A percentile compares a stretch with the other conserved stretches of the same genome.
These are phyloP conservation scores for Sugiyamaella xylanicola DNA, from an alignment of 1,139 yeast genomes.

Conservation along the genomic window DNA sequence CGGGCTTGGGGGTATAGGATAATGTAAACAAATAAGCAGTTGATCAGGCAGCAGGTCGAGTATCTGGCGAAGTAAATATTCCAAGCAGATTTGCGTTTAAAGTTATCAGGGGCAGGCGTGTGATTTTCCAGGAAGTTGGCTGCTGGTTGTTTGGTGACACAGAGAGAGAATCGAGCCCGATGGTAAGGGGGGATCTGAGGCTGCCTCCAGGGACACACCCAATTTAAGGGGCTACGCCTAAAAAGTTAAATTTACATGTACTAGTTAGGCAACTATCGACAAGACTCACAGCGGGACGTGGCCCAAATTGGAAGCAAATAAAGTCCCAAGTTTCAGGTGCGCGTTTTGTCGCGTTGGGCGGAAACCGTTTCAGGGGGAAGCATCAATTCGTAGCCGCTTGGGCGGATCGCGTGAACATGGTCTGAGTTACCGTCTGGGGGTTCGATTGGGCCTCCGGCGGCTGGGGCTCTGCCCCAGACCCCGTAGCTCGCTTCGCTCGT, in stretches of 20 bases:
- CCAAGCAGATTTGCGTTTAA: not conserved
- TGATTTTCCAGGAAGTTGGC: not conserved
- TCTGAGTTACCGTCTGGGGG: too few relatives aligned
- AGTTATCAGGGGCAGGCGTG: not conserved
- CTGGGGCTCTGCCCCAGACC: too few relatives aligned
- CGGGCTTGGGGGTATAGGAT: not conserved
- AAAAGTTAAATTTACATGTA: conserved; percentile 8
- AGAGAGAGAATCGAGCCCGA: not conserved
- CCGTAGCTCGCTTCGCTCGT: too few relatives aligned
- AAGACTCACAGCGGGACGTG: conserved; percentile 1
- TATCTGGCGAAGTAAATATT: not conserved
- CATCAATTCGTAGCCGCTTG: not conserved
- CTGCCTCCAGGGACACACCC: not conserved
- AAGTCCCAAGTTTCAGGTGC: conserved; percentile 9
- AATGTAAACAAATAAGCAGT: not conserved
- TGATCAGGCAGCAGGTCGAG: not conserved
- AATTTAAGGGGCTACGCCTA: conserved; percentile 14
- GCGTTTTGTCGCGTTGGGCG: conserved; percentile 14
- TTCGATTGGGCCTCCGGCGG: too few relatives aligned
- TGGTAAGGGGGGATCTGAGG: conserved; percentile 2
- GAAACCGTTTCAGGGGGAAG: conserved; percentile 5
- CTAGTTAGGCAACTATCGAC: conserved; percentile 10
- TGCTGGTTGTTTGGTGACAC: not conserved
- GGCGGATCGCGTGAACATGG: too few relatives aligned
- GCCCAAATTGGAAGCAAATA: conserved; percentile 8